A percentile compares a stretch with the other conserved stretches of the same genome.
phyloP scores from a whole-genome alignment of 371 early-diverging fungal species.

The Capniomyces stellatus region DNA sequence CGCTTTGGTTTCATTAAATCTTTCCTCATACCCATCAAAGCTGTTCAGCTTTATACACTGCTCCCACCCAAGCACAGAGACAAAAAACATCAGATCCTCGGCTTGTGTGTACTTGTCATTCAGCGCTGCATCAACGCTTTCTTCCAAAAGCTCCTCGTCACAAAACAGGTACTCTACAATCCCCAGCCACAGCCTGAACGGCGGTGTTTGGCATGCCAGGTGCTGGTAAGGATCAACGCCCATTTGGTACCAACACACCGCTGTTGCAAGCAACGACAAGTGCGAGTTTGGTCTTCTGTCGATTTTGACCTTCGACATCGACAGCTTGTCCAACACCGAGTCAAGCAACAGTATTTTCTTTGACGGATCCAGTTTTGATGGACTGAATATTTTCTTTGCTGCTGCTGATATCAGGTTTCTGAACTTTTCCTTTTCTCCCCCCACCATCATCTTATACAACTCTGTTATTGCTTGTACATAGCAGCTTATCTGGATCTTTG shows the following conservation, averaged over 20 bases:
- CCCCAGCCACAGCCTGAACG: constrained; percentile 87
- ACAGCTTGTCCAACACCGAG: constrained; percentile 62
- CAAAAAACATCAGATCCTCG: constrained; percentile 82
- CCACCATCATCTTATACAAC: constrained; percentile 85
- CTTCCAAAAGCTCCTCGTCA: constrained; percentile 52
- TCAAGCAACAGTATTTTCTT: constrained; percentile 65
- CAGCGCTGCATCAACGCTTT: constrained; percentile 66
- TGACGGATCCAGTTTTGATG: constrained; percentile 28
- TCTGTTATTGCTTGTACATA: constrained; percentile 74
- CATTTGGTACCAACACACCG: constrained; percentile 79
- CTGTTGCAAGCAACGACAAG: constrained; percentile 78
- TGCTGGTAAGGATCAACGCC: constrained; percentile 80
- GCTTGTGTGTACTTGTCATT: constrained; percentile 59
- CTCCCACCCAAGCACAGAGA: constrained; percentile 80
- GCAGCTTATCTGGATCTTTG: constrained; percentile 65
- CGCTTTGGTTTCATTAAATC: constrained; percentile 60
- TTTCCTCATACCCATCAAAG: constrained; percentile 62
- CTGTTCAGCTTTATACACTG: constrained; percentile 65
- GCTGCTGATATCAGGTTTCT: constrained; percentile 48
- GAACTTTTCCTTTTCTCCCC: constrained; percentile 66
- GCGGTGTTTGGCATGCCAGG: constrained; percentile 87
- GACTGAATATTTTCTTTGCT: constrained; percentile 71
- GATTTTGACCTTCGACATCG: constrained; percentile 62
- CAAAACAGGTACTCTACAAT: constrained; percentile 83
- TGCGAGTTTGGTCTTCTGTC: constrained; percentile 74